Conservation (phyloP, 106 monocot species). For the Allium sativum region DNA sequence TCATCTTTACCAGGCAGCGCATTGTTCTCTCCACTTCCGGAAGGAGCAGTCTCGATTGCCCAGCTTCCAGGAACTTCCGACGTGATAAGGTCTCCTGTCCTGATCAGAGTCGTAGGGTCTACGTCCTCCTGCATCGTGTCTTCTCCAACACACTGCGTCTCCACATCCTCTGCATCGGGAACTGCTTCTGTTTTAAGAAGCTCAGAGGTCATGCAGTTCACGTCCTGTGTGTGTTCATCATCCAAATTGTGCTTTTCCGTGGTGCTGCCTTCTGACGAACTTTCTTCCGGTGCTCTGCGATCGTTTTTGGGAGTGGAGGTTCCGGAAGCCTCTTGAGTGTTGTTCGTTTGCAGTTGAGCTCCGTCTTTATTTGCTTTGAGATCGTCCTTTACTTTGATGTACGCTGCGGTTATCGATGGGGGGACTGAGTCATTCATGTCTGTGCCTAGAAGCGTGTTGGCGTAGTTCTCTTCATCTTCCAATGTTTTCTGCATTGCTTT, state of each 20-base stretch:
- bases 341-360: slow-evolving; percentile 1
- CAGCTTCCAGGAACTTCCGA: slow-evolving; percentile 90
- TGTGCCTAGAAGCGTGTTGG: slow-evolving; percentile 29
- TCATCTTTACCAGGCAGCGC: slow-evolving; percentile 8
- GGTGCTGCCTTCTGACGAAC: slow-evolving; percentile 19
- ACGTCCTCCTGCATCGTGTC: slow-evolving; percentile 50
- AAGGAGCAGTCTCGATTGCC: slow-evolving; percentile 70
- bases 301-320: slow-evolving; percentile 25
- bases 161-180: slow-evolving; percentile 24
- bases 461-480: slow-evolving; percentile 85
- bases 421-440: slow-evolving; percentile 18
- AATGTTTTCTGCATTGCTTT: slow-evolving; percentile 96
- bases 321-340: slow-evolving; percentile 21
- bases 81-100: slow-evolving; percentile 76
- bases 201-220: slow-evolving; percentile 54
- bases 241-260: slow-evolving; percentile 57
- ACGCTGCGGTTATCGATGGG: slow-evolving; percentile 1
- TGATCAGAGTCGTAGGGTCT: slow-evolving; percentile 38
- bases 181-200: slow-evolving; percentile 23
- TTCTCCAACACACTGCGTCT: slow-evolving; percentile 50
- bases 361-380: background rate
- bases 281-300: background rate
- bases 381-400: background rate
- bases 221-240: slow-evolving; percentile 54
- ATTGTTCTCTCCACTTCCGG: slow-evolving; percentile 60